Evolutionary conservation across 2,329 filamentous ascomycete genomes (phyloP), one percentile per base, ranked within the genome.

Genomic region (Trichoderma afroharzianum): DNA sequence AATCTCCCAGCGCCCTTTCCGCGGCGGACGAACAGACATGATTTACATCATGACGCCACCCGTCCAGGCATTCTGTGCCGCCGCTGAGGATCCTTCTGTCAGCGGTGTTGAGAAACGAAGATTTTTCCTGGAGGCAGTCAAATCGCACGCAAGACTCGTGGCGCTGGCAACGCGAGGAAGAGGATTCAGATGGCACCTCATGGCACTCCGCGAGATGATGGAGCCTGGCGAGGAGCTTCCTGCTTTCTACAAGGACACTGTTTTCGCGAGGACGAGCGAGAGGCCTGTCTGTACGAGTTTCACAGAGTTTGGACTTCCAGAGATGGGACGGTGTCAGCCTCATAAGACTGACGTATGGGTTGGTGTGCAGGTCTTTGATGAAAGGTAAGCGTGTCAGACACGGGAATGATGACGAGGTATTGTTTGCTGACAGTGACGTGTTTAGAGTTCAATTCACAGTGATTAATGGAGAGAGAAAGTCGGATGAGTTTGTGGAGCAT

Each of bases 21-120:
- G 62, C 21, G 59, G 61, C 1, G 70, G 70, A 3, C 66, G 70
- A 24, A 66, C 53, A 9, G 72, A 73, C 21, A 73, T 72, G 57
- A 68, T 73, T 3, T 62, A 73, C 24, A 36, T 73, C 32, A 50
- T 50, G 28, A 63, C 70, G 1, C 24, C n/a, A 8, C 47, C 63
- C 1, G 28, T 70, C 4, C 26, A 33, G 4, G 43, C 43, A 21
- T 73, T 73, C 28, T 72, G 70, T 33, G 63, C 39, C 7, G 70
- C 59, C 2, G 72, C 72, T 0, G 55, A 71, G 24, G 69, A 71
- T 12, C 1, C 69, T 18, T 39, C 12, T 33, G 7, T 58, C 26
- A 36, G 21, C 2, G 9, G 6, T 18, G 1, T 4, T 21, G 53
- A 69, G 18, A 61, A 61, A 3, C 4, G 66, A 32, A n/a, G 28